A percentile compares a stretch with the other conserved stretches of the same genome.
These are phyloP conservation scores for Fusarium sp. DNA, from an alignment of 2,329 filamentous ascomycete species.

Conservation along the genomic window DNA sequence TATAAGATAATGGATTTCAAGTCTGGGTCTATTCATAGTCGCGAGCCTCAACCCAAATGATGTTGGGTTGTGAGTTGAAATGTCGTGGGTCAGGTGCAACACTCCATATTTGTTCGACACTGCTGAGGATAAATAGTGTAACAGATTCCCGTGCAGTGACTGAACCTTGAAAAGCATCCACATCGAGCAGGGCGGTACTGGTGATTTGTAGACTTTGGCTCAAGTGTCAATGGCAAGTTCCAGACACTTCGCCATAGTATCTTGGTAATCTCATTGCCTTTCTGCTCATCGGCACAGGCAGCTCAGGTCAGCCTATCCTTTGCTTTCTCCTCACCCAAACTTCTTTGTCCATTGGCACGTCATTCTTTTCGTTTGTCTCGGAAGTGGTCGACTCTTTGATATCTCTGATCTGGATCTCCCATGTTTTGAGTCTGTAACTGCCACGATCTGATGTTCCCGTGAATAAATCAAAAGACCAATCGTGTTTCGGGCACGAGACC, in stretches of 20 bases:
- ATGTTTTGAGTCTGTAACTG: constrained; percentile 71
- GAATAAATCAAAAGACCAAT: constrained; percentile 78
- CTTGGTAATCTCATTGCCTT: no score
- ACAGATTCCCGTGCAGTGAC: neutral
- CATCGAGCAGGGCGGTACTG: no score
- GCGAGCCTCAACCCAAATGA: neutral
- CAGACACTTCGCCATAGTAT: no score
- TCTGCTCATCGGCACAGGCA: neutral
- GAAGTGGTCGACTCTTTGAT: neutral
- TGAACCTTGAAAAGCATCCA: no score
- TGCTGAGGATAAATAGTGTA: neutral
- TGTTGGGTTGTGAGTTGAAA: neutral
- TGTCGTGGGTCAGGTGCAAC: neutral
- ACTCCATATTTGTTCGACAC: neutral
- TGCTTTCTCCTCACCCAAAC: constrained; percentile 62
- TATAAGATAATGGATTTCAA: constrained; percentile 30
- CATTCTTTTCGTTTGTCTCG: neutral
- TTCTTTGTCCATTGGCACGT: constrained; percentile 46
- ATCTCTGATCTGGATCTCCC: constrained; percentile 71
- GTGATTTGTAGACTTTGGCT: no score
- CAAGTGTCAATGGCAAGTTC: no score
- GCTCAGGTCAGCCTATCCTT: constrained; percentile 50
- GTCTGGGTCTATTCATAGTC: neutral
- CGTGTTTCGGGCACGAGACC: constrained; percentile 76
- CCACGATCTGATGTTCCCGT: constrained; percentile 73